phyloP scores from a whole-genome alignment of 257 asterid genomes.

The Eucommia ulmoides region DNA sequence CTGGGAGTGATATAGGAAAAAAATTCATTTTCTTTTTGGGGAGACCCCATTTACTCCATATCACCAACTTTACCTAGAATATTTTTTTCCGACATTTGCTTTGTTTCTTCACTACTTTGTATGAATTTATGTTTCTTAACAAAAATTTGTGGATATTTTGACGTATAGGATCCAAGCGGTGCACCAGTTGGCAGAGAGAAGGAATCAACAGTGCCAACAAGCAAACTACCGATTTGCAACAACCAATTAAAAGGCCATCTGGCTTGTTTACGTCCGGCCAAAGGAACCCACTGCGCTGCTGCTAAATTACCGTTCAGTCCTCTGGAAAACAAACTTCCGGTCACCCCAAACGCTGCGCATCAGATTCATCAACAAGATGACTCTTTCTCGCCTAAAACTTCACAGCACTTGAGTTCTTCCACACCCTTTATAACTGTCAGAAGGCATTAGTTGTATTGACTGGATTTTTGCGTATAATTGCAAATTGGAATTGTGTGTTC shows the following conservation, averaged over 20 bases:
- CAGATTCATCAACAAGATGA: conserved; percentile 22
- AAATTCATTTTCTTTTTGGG: too few relatives aligned
- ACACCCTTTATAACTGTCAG: conserved; percentile 41
- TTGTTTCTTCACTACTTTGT: too few relatives aligned
- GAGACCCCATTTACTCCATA: too few relatives aligned
- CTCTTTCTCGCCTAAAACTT: conserved; percentile 25
- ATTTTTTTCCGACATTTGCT: too few relatives aligned
- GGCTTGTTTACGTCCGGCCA: conserved; percentile 48
- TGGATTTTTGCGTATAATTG: neutral
- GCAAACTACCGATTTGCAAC: conserved; percentile 59
- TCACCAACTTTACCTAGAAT: too few relatives aligned
- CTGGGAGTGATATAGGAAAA: too few relatives aligned
- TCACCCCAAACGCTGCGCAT: conserved; percentile 23
- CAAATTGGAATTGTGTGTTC: too few relatives aligned
- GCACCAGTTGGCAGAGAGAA: conserved; percentile 57
- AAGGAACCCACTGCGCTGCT: conserved; percentile 16
- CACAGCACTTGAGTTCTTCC: conserved; percentile 33
- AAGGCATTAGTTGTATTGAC: conserved; percentile 11
- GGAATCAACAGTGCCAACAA: conserved; percentile 30
- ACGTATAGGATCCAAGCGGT: conserved; percentile 72
- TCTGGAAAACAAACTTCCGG: conserved; percentile 37
- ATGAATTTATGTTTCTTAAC: too few relatives aligned
- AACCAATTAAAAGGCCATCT: conserved; percentile 39
- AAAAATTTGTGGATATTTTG: too few relatives aligned
- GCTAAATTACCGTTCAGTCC: conserved; percentile 43